Base-by-base conservation (phyloP, 768 basidiomycete genomes). In the Leccinum subgranulosum region DNA sequence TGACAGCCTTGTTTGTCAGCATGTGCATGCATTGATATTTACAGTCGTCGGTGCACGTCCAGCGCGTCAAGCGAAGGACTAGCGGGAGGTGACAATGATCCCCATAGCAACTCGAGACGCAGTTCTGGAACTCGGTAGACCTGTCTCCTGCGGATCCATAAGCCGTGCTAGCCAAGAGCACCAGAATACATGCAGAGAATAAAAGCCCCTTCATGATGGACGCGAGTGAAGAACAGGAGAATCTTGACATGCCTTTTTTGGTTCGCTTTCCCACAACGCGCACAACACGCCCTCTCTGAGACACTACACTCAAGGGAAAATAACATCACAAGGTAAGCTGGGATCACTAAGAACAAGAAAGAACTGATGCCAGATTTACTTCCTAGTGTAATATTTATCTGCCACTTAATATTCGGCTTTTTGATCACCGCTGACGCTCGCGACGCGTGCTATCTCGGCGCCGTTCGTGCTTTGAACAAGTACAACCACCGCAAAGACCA, bases 21-120 rank as follows among this genome's bases (percentile, higher is more conserved):
- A 77, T 73, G 67, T 94, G 92, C 84, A 89, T 92, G 75, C 97
- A 99, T 4, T 68, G 71, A 69, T 99, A 99, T 69, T 85, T 85
- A 79, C 96, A 99, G 69, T 97, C 81, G 60, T 91, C 92, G 10
- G 69, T 67, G 74, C 94, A 97, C 31, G 89, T 84, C 95, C 95
- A 98, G n/a, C 83, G 76, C 27, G 90, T 88, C 57, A 90, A 65
- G 29, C 81, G 79, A 33, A 92, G 79, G 31, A 81, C 69, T n/a
- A 84, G 62, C 3, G 88, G 73, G 28, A 85, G 73, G 41, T 21
- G 41, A 43, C 41, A 43, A 21, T 43, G 19, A 43, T 43, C 41
- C 19, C 66, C 66, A 12, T 67, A 54, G 57, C 77, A 79, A 1
- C 61, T 53, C 17, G 75, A 69, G 8, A 80, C 61, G 45, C 79